A percentile compares a stretch with the other conserved stretches of the same genome.
Conservation (phyloP, 1,284 basidiomycete species). For the Ganoderma sinense region DNA sequence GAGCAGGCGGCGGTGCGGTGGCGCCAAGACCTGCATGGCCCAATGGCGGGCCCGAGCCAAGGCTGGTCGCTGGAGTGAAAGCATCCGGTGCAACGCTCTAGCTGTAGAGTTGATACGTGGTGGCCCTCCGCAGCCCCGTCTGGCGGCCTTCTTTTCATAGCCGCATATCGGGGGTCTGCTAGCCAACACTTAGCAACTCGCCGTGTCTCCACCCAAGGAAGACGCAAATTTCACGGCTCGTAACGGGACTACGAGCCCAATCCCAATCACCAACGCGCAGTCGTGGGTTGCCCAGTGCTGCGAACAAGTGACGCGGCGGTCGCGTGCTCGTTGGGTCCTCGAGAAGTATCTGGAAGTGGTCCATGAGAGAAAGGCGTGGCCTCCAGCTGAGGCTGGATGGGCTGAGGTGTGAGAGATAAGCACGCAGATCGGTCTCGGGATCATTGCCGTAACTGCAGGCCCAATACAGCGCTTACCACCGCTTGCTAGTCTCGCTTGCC, state of each 20-base stretch:
- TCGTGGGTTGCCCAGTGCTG: not conserved
- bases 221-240: slow-evolving; percentile 2
- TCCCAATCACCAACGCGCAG: not conserved
- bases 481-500: not conserved
- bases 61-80: slow-evolving; percentile 2
- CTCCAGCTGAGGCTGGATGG: not conserved
- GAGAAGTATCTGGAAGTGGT: not conserved
- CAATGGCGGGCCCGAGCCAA: slow-evolving; percentile 17
- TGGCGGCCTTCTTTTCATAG: not conserved
- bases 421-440: slow-evolving; percentile 14
- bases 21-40: slow-evolving; percentile 15
- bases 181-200: not conserved
- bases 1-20: slow-evolving; percentile 5
- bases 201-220: not conserved
- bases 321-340: not conserved
- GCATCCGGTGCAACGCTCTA: not conserved
- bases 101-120: not conserved
- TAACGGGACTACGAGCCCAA: not conserved
- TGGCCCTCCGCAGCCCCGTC: not conserved
- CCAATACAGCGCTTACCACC: not conserved
- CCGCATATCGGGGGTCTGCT: not conserved
- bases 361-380: not conserved
- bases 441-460: slow-evolving; percentile 15
- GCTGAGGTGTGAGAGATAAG: slow-evolving; percentile 14
- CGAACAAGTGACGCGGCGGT: not conserved